Evolutionary conservation across 805 yeast genomes (phyloP).

Genomic region (Saccharomycopsis synnaedendra): DNA sequence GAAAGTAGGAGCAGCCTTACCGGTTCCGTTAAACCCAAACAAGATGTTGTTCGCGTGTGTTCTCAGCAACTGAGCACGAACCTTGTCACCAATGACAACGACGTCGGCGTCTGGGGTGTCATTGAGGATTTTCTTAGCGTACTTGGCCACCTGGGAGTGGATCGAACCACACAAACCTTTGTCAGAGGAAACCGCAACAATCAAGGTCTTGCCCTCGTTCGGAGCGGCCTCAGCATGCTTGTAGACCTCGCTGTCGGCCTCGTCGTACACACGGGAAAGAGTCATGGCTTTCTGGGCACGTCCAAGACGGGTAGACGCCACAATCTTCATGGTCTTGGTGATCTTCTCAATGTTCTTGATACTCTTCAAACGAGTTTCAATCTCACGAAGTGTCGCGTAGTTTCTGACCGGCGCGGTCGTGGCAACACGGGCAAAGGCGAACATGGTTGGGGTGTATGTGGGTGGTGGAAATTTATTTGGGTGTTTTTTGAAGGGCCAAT

Average conservation of each 20-base stretch:
- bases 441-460: no score
- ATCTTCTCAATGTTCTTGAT: conserved; percentile 98
- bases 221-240: conserved; percentile 57
- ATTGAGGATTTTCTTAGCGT: conserved; percentile 57
- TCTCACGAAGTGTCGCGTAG: conserved; percentile 98
- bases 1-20: conserved; percentile 95
- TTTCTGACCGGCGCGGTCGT: conserved; percentile 38
- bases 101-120: conserved; percentile 63
- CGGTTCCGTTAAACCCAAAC: conserved; percentile 80
- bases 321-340: conserved; percentile 99
- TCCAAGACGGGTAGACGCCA: conserved; percentile 91
- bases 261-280: conserved; percentile 74
- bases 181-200: conserved; percentile 88
- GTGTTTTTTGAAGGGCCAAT: no score
- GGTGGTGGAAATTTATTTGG: no score
- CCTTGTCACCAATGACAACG: conserved; percentile 90
- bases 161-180: conserved; percentile 98
- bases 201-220: conserved; percentile 50
- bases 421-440: no score
- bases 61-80: conserved; percentile 81
- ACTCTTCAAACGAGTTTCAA: conserved; percentile 94
- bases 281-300: conserved; percentile 94
- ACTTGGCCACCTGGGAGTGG: conserved; percentile 89
- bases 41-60: conserved; percentile 57
- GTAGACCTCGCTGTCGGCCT: conserved; percentile 70